Conservation (phyloP, 306 rosid species). For the Medicago lupulina region DNA sequence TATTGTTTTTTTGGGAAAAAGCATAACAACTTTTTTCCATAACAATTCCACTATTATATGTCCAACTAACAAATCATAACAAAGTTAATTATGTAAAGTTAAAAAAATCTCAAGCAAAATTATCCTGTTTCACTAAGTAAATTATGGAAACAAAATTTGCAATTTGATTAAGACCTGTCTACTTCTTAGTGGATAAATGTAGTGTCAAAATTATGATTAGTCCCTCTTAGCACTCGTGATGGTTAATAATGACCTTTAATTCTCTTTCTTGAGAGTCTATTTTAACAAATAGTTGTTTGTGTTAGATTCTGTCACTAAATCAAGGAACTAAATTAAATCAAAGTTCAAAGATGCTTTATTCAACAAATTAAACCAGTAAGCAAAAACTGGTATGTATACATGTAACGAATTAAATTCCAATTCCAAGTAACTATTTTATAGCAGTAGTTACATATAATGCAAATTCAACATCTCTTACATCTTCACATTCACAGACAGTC, state of each 20-base stretch:
- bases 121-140: conserved; percentile 20
- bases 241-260: conserved; percentile 23
- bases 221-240: background rate
- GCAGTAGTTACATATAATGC: conserved; percentile 30
- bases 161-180: conserved; percentile 49
- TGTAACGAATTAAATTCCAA: conserved; percentile 8
- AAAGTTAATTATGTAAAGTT: conserved; percentile 15
- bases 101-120: background rate
- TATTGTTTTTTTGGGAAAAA: conserved; percentile 51
- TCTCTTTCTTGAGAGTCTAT: conserved; percentile 25
- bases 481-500: background rate
- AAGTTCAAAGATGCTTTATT: conserved; percentile 35
- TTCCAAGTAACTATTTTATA: conserved; percentile 24
- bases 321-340: conserved; percentile 43
- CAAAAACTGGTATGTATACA: conserved; percentile 6
- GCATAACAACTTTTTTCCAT: conserved; percentile 55
- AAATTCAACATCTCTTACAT: conserved; percentile 4
- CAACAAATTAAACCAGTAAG: conserved; percentile 25
- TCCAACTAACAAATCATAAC: conserved; percentile 38
- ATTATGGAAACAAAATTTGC: conserved; percentile 34
- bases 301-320: conserved; percentile 55
- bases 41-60: conserved; percentile 32
- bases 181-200: conserved; percentile 24
- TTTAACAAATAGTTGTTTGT: conserved; percentile 47
- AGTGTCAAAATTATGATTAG: conserved; percentile 8